Percentiles rank a stretch among this genome's conserved stretches.
These are phyloP conservation scores for Skeletonema tropicum DNA, from an alignment of 108 stramenopile genomes.

Conservation along the genomic window DNA sequence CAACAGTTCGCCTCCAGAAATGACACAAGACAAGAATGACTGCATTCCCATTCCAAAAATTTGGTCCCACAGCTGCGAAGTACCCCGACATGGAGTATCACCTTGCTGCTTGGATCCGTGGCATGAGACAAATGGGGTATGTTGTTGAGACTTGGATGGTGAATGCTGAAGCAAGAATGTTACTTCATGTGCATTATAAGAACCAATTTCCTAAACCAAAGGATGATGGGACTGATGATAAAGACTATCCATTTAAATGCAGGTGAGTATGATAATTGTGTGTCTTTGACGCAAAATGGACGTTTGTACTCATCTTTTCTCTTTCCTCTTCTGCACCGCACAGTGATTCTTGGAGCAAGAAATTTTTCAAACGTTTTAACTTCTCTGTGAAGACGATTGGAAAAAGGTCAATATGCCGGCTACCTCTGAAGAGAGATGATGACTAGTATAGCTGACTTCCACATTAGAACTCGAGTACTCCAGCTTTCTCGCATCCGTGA, in stretches of 20 bases:
- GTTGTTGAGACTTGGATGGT: slow-evolving; percentile 12
- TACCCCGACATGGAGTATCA: neutral
- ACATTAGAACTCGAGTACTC: neutral
- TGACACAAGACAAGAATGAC: too few species aligned
- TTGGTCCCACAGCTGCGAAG: neutral
- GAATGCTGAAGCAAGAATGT: neutral
- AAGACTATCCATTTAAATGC: neutral
- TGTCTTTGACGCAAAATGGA: too few species aligned
- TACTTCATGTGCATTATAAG: neutral
- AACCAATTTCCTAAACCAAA: neutral
- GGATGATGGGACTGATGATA: neutral
- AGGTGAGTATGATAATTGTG: neutral
- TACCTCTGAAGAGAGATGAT: neutral
- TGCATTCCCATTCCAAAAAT: too few species aligned
- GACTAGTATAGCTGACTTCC: neutral
- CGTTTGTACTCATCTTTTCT: neutral
- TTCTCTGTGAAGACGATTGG: neutral
- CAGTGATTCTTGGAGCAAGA: neutral
- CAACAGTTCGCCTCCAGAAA: too few species aligned
- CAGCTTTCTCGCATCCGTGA: neutral
- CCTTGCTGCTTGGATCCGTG: neutral
- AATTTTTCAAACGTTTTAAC: neutral
- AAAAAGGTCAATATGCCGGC: neutral
- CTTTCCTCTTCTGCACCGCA: neutral
- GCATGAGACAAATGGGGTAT: neutral